Percentiles rank a stretch among this genome's conserved stretches.
Evolutionary conservation across 2,329 filamentous ascomycete species (phyloP).

Genomic region (Cadophora gregata): DNA sequence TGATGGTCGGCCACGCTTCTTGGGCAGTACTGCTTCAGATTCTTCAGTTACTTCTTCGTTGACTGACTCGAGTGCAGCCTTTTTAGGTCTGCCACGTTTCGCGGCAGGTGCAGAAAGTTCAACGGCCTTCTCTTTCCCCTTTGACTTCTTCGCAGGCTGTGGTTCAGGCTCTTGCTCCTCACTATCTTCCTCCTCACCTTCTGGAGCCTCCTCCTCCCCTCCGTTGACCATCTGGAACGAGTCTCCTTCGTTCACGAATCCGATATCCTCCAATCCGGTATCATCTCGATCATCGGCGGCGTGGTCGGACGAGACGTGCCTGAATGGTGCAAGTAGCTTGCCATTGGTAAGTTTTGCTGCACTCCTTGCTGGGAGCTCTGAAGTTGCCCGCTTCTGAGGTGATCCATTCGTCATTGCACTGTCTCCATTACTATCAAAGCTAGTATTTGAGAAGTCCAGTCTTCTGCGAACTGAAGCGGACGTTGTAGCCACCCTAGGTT

Average conservation of each 20-base stretch:
- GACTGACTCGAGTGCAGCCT: slow-evolving; percentile 25
- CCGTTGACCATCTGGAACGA: slow-evolving; percentile 35
- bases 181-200: slow-evolving; percentile 35
- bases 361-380: slow-evolving; percentile 27
- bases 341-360: slow-evolving; percentile 34
- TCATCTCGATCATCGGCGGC: slow-evolving; percentile 39
- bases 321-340: slow-evolving; percentile 29
- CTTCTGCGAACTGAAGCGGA: slow-evolving; percentile 40
- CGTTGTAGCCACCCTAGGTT: slow-evolving; percentile 34
- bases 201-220: slow-evolving; percentile 42
- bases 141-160: slow-evolving; percentile 31
- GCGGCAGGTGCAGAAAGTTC: slow-evolving; percentile 35
- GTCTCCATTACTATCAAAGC: slow-evolving; percentile 28
- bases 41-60: slow-evolving; percentile 22
- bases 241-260: slow-evolving; percentile 51
- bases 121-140: slow-evolving; percentile 38
- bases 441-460: slow-evolving; percentile 43
- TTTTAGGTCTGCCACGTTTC: slow-evolving; percentile 41
- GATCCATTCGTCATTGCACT: slow-evolving; percentile 16
- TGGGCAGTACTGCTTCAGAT: background rate
- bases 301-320: slow-evolving; percentile 17
- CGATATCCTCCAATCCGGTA: slow-evolving; percentile 53
- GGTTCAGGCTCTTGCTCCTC: slow-evolving; percentile 30
- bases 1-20: slow-evolving; percentile 15
- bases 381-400: slow-evolving; percentile 33